phyloP scores from a whole-genome alignment of 352 stramenopile species.

The Detonula confervacea region DNA sequence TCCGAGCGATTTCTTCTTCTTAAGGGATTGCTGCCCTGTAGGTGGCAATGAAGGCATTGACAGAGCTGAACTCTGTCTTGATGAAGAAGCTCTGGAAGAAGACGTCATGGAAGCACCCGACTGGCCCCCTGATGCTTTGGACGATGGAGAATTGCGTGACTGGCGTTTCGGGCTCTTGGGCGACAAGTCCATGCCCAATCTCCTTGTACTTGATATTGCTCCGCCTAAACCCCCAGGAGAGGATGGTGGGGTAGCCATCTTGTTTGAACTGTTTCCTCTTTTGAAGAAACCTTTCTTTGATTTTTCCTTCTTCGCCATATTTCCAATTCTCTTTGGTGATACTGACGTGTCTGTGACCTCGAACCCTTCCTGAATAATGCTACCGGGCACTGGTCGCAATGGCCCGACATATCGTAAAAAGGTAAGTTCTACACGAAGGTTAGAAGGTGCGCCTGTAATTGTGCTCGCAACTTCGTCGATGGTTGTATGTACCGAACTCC shows the following conservation, averaged over 20 bases:
- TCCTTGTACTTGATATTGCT: not conserved
- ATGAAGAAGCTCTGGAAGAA: conserved; percentile 8
- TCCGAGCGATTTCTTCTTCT: conserved; percentile 39
- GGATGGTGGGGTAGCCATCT: not conserved
- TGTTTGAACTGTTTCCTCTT: not conserved
- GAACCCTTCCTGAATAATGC: conserved; percentile 57
- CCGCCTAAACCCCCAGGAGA: not conserved
- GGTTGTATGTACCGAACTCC: conserved; percentile 64
- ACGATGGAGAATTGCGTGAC: not conserved
- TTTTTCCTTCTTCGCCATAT: conserved; percentile 1
- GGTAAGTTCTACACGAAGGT: conserved; percentile 64
- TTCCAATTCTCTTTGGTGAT: conserved; percentile 8
- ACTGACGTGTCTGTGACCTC: conserved; percentile 53
- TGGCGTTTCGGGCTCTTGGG: conserved; percentile 8
- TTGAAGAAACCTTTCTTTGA: not conserved
- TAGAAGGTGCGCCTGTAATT: conserved; percentile 45
- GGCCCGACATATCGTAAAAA: conserved; percentile 80
- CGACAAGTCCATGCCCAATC: not conserved
- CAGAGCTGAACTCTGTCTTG: not conserved
- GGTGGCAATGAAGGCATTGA: conserved; percentile 13
- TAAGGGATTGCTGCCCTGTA: not conserved
- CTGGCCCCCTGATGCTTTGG: not conserved
- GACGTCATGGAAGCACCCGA: not conserved
- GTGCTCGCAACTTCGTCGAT: conserved; percentile 73
- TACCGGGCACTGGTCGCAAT: conserved; percentile 42